Evolutionary conservation across 2,329 filamentous ascomycete genomes (phyloP), one percentile per base, ranked within the genome.

Genomic region (Tothia fuscella): DNA sequence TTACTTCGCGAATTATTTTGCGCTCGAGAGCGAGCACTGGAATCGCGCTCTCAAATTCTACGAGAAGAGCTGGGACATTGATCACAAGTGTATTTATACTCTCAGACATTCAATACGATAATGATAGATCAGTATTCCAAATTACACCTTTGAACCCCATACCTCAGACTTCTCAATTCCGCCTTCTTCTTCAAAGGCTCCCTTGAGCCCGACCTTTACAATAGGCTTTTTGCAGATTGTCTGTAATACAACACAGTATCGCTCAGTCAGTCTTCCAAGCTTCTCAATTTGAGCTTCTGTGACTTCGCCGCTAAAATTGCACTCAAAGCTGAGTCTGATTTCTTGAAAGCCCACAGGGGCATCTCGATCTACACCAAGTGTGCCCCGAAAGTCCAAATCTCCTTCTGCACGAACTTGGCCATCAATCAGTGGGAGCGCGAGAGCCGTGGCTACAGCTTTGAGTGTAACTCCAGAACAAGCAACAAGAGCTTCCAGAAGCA

Each of bases 401-500:
- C 66, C 66, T 42, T 70, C 64, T 1, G 62, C 65, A 16, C 47
- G 55, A 10, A 70, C 60, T 1, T 52, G 61, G 2, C 66, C 66
- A 2, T 53, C 53, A n/a, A 53, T 51, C 29, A 70, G 60, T 4
- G 62, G 63, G 9, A 70, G 61, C 1, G 55, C 56, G 38, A 70
- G 53, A 2, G 65, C 66, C 0, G 67, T 70, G 4, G 66, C 63
- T 2, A 70, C 67, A 7, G 67, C 67, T 47, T 68, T 68, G 20
- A 70, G 55, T n/a, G 67, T 70, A 3, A 70, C 66, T 19, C 67
- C 67, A 1, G 66, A 63, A 51, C 67, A 70, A 3, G 67, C 67
- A 4, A 71, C 67, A 2, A 70, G 56, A 0, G 65, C 65, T 43
- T 70, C 67, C 10, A 70, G 60, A 10, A 71, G 56, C 65, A 70